These are phyloP conservation scores for Teratosphaeria viscida DNA, from an alignment of 2,329 filamentous ascomycete genomes.

Conservation along the genomic window DNA sequence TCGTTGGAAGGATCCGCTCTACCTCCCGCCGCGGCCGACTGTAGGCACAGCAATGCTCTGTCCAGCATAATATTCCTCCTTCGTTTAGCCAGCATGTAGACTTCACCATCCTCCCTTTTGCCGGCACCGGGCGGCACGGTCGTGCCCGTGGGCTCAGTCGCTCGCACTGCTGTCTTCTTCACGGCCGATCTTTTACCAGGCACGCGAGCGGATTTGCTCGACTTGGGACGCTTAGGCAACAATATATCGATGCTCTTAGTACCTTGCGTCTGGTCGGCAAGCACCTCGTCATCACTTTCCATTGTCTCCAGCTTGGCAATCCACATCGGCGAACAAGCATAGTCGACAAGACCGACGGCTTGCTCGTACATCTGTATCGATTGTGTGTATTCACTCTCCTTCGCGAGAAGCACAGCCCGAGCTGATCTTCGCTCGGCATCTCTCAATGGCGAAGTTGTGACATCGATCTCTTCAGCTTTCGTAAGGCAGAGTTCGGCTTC, in stretches of 20 bases:
- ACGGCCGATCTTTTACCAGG: background rate
- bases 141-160: background rate
- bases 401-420: conserved; percentile 11
- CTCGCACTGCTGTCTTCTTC: background rate
- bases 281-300: background rate
- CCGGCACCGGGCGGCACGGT: background rate
- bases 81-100: conserved; percentile 9
- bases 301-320: background rate
- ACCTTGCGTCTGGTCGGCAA: background rate
- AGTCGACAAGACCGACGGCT: conserved; percentile 6
- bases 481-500: conserved; percentile 21
- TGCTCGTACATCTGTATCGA: conserved; percentile 10
- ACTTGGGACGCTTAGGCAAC: conserved; percentile 30
- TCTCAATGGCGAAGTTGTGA: background rate
- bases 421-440: conserved; percentile 12
- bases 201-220: conserved; percentile 16
- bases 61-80: background rate
- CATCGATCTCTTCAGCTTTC: conserved; percentile 4
- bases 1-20: background rate
- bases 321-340: background rate
- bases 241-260: too few species aligned
- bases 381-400: conserved; percentile 12
- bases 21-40: background rate
- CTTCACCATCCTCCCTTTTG: background rate
- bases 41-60: background rate